A percentile compares a stretch with the other conserved stretches of the same genome.
phyloP scores from a whole-genome alignment of 2,329 filamentous ascomycete genomes.

The Stemphylium lycopersici region DNA sequence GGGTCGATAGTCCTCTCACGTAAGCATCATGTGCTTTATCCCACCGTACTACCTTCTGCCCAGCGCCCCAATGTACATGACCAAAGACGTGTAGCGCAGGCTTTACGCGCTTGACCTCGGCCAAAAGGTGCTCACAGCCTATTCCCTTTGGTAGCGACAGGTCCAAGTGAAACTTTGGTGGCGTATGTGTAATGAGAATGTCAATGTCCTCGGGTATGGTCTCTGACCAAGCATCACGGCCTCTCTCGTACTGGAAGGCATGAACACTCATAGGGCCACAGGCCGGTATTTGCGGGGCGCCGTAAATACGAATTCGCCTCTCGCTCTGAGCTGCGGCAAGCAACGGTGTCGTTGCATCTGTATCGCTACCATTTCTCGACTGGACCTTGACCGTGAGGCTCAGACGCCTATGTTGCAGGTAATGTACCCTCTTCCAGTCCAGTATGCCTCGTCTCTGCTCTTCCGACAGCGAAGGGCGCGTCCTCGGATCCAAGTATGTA shows the following conservation, averaged over 20 bases:
- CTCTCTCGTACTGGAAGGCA: slow-evolving; percentile 76
- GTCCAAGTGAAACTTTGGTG: slow-evolving; percentile 74
- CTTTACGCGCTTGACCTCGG: slow-evolving; percentile 75
- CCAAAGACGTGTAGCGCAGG: slow-evolving; percentile 83
- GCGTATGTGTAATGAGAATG: slow-evolving; percentile 80
- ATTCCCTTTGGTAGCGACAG: slow-evolving; percentile 64
- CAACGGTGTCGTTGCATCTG: slow-evolving; percentile 25
- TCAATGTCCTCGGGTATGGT: slow-evolving; percentile 75
- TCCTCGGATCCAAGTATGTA: slow-evolving; percentile 75
- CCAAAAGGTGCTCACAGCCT: slow-evolving; percentile 73
- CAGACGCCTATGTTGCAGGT: slow-evolving; percentile 73
- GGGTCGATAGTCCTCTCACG: slow-evolving; percentile 64
- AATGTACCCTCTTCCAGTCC: slow-evolving; percentile 72
- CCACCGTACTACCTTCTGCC: slow-evolving; percentile 73
- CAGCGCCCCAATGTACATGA: slow-evolving; percentile 79
- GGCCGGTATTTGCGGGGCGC: slow-evolving; percentile 78
- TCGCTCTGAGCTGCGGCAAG: slow-evolving; percentile 22
- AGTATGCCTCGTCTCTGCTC: slow-evolving; percentile 64
- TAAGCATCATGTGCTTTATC: slow-evolving; percentile 75
- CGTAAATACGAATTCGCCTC: slow-evolving; percentile 74
- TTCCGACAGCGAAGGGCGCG: slow-evolving; percentile 56
- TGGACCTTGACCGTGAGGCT: slow-evolving; percentile 60
- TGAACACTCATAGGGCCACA: slow-evolving; percentile 71
- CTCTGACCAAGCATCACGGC: slow-evolving; percentile 72
- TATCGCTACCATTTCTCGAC: slow-evolving; percentile 7